These are phyloP conservation scores for Solanum bulbocastanum DNA, from an alignment of 257 asterid species.

Conservation along the genomic window DNA sequence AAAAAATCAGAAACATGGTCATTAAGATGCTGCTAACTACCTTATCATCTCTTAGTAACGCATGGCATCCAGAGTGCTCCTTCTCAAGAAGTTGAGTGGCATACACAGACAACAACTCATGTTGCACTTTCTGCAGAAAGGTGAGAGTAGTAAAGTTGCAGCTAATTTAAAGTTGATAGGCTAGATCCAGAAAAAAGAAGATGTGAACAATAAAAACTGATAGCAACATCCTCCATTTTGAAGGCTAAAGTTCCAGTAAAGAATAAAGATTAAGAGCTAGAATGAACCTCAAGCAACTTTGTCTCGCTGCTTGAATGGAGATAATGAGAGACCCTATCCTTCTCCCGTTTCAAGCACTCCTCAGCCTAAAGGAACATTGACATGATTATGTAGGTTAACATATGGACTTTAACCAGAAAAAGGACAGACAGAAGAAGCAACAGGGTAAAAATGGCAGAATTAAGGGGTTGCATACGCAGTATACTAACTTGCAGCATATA, in stretches of 20 bases:
- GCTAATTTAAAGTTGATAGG: neutral
- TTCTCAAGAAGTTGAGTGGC: conserved; percentile 92
- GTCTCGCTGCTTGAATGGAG: conserved; percentile 94
- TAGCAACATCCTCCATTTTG: neutral
- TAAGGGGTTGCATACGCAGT: neutral
- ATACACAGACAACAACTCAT: conserved; percentile 80
- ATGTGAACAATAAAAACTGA: neutral
- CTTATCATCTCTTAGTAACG: conserved; percentile 93
- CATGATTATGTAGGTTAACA: neutral
- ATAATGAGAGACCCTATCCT: conserved; percentile 90
- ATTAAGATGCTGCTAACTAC: conserved; percentile 21
- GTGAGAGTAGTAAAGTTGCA: neutral
- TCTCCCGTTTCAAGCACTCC: conserved; percentile 76
- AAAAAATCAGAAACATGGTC: neutral
- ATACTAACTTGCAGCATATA: conserved; percentile 73
- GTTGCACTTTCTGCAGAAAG: conserved; percentile 63
- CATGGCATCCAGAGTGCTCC: conserved; percentile 98
- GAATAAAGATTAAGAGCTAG: conserved; percentile 5
- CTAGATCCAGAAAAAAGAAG: neutral
- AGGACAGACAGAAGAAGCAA: neutral
- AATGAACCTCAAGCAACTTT: conserved; percentile 91
- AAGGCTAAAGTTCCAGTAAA: neutral
- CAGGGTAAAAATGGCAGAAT: neutral
- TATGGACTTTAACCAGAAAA: neutral
- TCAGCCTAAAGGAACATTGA: conserved; percentile 51